A percentile compares a stretch with the other conserved stretches of the same genome.
phyloP scores from a whole-genome alignment of 2,329 filamentous ascomycete species.

The Scolecobasidium constrictum region DNA sequence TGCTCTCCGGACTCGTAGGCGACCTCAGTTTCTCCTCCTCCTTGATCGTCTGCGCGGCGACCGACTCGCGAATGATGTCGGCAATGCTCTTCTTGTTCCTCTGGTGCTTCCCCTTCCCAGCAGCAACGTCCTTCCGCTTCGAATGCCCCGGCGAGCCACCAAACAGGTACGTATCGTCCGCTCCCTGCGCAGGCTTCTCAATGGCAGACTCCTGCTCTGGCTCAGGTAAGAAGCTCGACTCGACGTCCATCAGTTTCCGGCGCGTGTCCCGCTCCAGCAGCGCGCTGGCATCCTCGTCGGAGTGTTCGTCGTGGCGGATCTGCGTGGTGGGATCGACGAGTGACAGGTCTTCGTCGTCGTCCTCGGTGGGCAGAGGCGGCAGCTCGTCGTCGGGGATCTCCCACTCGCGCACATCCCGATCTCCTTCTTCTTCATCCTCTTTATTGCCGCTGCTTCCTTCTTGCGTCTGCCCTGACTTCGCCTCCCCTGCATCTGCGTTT shows the following conservation, averaged over 20 bases:
- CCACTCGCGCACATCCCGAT: constrained; percentile 19
- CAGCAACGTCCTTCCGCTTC: constrained; percentile 19
- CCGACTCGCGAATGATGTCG: constrained; percentile 9
- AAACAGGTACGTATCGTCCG: constrained; percentile 36
- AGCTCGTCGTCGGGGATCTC: constrained; percentile 26
- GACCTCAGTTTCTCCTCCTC: constrained; percentile 14
- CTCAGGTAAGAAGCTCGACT: constrained; percentile 52
- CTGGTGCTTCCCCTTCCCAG: constrained; percentile 10
- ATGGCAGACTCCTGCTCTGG: constrained; percentile 30
- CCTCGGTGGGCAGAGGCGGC: constrained; percentile 26
- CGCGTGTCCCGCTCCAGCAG: constrained; percentile 47
- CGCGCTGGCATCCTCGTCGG: constrained; percentile 23
- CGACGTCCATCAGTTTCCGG: constrained; percentile 48
- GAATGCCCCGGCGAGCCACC: constrained; percentile 18
- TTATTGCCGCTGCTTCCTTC: neutral
- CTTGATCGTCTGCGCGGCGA: constrained; percentile 1
- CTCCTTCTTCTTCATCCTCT: constrained; percentile 16
- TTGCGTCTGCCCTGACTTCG: neutral
- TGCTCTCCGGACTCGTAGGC: constrained; percentile 28
- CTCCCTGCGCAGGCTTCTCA: constrained; percentile 14
- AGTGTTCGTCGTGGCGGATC: neutral
- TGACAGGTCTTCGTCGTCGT: constrained; percentile 13
- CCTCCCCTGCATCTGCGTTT: neutral
- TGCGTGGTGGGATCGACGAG: neutral
- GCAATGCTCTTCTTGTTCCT: constrained; percentile 8